Conservation (phyloP, 441 rosid genomes). For the Eutrema salsugineum region DNA sequence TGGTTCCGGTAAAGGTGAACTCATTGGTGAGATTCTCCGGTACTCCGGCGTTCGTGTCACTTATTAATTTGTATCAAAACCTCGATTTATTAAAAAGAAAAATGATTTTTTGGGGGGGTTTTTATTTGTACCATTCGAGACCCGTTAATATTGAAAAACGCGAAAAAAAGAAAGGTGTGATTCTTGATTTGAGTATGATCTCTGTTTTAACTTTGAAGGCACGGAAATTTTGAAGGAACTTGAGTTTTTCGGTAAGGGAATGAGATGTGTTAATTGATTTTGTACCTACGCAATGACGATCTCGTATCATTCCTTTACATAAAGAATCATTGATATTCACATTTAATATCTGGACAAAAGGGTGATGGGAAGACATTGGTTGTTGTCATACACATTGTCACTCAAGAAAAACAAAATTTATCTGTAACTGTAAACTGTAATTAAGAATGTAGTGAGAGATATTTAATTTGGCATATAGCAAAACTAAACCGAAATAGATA, state of each 20-base stretch:
- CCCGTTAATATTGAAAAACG: background rate
- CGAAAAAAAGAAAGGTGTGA: background rate
- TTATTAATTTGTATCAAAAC: conserved; percentile 31
- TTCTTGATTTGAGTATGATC: background rate
- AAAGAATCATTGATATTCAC: background rate
- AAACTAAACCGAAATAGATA: background rate
- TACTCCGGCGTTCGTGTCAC: conserved; percentile 94
- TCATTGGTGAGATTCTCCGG: conserved; percentile 84
- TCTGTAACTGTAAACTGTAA: background rate
- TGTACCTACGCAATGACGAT: conserved; percentile 21
- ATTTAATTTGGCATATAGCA: background rate
- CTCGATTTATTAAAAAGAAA: background rate
- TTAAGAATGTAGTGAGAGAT: background rate
- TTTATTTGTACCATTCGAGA: conserved; percentile 3
- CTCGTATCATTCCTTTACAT: background rate
- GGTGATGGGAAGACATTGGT: conserved; percentile 14
- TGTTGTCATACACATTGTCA: conserved; percentile 17
- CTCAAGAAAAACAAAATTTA: background rate
- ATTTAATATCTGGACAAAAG: conserved; percentile 12
- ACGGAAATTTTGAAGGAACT: background rate
- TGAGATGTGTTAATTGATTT: conserved; percentile 3
- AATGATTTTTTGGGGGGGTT: background rate
- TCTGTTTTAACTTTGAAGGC: conserved; percentile 7
- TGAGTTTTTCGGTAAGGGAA: background rate
- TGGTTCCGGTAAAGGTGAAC: conserved; percentile 96